These are phyloP conservation scores for Ophiostoma triangulosporum DNA, from an alignment of 2,329 filamentous ascomycete genomes.

Conservation along the genomic window DNA sequence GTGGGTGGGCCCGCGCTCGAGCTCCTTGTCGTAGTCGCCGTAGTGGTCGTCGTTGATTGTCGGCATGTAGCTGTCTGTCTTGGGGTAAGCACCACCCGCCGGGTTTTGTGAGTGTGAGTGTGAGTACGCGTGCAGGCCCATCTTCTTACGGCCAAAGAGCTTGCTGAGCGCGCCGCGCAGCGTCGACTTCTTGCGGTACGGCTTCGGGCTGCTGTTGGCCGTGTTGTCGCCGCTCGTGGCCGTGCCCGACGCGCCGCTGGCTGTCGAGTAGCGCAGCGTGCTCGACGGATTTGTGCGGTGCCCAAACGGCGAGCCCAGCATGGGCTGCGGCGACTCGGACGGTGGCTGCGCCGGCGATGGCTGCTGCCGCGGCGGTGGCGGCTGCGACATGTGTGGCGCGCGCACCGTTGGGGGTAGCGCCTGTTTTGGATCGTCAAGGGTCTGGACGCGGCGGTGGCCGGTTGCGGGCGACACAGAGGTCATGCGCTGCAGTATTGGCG, in stretches of 20 bases:
- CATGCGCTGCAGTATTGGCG: background rate
- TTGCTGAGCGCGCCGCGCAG: slow-evolving; percentile 41
- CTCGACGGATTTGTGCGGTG: slow-evolving; percentile 26
- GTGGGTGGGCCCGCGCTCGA: slow-evolving; percentile 24
- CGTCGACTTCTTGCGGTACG: slow-evolving; percentile 43
- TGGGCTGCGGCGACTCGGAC: background rate
- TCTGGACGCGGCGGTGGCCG: slow-evolving; percentile 1
- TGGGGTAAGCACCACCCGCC: background rate
- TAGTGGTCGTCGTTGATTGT: background rate
- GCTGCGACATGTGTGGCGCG: background rate
- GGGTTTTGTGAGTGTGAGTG: background rate
- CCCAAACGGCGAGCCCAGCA: slow-evolving; percentile 7
- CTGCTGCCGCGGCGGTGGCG: background rate
- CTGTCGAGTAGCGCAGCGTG: slow-evolving; percentile 32
- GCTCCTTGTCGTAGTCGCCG: background rate
- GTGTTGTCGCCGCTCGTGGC: background rate
- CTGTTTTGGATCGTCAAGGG: background rate
- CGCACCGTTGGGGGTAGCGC: background rate
- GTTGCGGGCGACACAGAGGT: background rate
- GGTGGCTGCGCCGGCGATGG: background rate
- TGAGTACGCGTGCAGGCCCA: slow-evolving; percentile 5
- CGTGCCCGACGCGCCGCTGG: slow-evolving; percentile 26
- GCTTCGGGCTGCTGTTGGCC: slow-evolving; percentile 15
- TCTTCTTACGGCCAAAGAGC: slow-evolving; percentile 45
- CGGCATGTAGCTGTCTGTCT: background rate